Evolutionary conservation across 805 yeast genomes (phyloP).

Genomic region (Yamadazyma sp.): DNA sequence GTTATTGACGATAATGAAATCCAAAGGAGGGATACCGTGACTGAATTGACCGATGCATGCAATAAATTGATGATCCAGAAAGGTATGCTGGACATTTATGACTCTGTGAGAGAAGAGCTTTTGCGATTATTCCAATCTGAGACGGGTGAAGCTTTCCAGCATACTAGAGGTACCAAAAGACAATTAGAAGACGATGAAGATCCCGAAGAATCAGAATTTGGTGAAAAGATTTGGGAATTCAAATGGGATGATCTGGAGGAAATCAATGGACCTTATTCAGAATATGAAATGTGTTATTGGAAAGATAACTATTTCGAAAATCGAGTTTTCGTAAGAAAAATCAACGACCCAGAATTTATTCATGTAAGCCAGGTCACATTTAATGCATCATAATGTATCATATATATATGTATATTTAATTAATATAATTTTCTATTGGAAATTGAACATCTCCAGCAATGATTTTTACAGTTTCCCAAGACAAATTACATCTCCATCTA

Average conservation of each 20-base stretch:
- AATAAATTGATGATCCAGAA: slow-evolving; percentile 42
- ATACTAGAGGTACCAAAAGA: slow-evolving; percentile 16
- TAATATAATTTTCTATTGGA: slow-evolving; percentile 57
- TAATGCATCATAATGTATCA: background rate
- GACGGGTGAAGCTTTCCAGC: slow-evolving; percentile 20
- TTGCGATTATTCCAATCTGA: slow-evolving; percentile 27
- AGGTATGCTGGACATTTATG: slow-evolving; percentile 46
- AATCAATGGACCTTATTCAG: slow-evolving; percentile 48
- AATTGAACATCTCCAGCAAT: slow-evolving; percentile 65
- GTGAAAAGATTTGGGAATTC: slow-evolving; percentile 37
- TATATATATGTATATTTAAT: background rate
- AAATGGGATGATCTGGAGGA: slow-evolving; percentile 37
- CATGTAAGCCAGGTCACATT: slow-evolving; percentile 22
- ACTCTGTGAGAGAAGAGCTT: slow-evolving; percentile 54
- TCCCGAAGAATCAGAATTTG: slow-evolving; percentile 22
- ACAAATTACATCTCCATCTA: slow-evolving; percentile 75
- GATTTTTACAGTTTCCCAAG: slow-evolving; percentile 60
- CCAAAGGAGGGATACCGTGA: background rate
- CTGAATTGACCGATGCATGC: slow-evolving; percentile 45
- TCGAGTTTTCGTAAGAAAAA: slow-evolving; percentile 40
- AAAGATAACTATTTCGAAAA: slow-evolving; percentile 45
- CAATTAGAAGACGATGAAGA: slow-evolving; percentile 14
- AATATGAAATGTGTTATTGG: slow-evolving; percentile 58
- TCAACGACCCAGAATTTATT: slow-evolving; percentile 21
- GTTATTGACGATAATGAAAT: background rate